phyloP scores from a whole-genome alignment of 2,329 filamentous ascomycete species.

The Arthroderma sp. region DNA sequence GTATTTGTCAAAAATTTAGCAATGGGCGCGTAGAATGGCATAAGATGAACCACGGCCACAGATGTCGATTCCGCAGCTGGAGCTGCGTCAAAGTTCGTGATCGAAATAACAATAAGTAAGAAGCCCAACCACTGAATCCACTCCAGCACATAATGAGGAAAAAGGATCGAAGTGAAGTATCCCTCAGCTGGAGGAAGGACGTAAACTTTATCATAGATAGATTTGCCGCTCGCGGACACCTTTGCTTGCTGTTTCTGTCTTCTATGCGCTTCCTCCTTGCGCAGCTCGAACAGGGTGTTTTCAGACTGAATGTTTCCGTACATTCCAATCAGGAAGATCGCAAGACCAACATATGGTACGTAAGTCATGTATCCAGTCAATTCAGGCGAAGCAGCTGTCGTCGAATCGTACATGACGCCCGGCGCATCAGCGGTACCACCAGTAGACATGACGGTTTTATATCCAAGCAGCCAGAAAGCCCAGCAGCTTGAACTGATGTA shows the following conservation, averaged over 20 bases:
- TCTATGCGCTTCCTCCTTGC: slow-evolving; percentile 50
- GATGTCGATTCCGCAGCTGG: slow-evolving; percentile 1
- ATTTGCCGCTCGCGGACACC: slow-evolving; percentile 17
- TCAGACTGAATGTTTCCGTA: slow-evolving; percentile 79
- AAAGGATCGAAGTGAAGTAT: slow-evolving; percentile 70
- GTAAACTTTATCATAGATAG: slow-evolving; percentile 63
- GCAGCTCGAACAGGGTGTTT: slow-evolving; percentile 75
- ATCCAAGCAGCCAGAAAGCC: slow-evolving; percentile 69
- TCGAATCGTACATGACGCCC: slow-evolving; percentile 28
- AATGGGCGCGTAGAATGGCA: slow-evolving; percentile 27
- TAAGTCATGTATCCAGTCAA: slow-evolving; percentile 33
- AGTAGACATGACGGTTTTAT: slow-evolving; percentile 43
- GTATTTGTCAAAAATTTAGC: slow-evolving; percentile 19
- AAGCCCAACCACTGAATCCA: slow-evolving; percentile 95
- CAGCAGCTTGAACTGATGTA: slow-evolving; percentile 65
- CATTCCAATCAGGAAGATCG: slow-evolving; percentile 65
- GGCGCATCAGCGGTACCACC: slow-evolving; percentile 12
- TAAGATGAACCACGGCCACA: slow-evolving; percentile 21
- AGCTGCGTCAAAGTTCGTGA: slow-evolving; percentile 15
- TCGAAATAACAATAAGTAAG: slow-evolving; percentile 46
- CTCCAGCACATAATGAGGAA: slow-evolving; percentile 89
- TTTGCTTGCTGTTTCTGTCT: slow-evolving; percentile 43
- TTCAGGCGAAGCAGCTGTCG: slow-evolving; percentile 36
- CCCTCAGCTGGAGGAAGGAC: slow-evolving; percentile 70
- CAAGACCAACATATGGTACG: slow-evolving; percentile 51